These are phyloP conservation scores for Agapanthus africanus DNA, from an alignment of 106 monocot species.

Conservation along the genomic window DNA sequence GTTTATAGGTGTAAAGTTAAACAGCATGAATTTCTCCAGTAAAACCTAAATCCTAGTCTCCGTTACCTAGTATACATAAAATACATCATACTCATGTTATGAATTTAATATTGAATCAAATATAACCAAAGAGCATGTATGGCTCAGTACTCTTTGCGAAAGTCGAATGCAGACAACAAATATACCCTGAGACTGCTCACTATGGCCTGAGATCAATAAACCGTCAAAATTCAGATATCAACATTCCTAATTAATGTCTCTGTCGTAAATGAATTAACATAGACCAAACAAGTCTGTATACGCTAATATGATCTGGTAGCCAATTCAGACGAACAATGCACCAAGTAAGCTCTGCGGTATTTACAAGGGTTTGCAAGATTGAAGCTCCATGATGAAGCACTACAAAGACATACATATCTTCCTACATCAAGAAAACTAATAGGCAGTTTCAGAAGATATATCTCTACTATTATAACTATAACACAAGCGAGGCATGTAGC, in stretches of 20 bases:
- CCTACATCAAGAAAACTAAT: not conserved
- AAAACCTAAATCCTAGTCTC: not conserved
- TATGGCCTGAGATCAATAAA: too few species aligned
- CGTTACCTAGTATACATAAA: not conserved
- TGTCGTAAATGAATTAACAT: not conserved
- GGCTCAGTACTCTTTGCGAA: too few species aligned
- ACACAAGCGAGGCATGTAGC: too few species aligned
- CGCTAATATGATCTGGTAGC: not conserved
- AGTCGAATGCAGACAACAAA: too few species aligned
- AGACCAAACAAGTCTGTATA: not conserved
- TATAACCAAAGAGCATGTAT: not conserved
- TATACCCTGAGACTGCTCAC: too few species aligned
- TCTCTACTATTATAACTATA: too few species aligned
- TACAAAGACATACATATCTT: not conserved
- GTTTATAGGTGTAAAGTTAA: not conserved
- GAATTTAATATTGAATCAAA: not conserved
- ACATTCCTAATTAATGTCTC: not conserved
- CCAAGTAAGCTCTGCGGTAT: not conserved
- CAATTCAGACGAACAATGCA: not conserved
- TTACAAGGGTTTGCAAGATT: not conserved
- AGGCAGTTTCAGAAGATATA: too few species aligned
- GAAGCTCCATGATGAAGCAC: not conserved
- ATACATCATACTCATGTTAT: not conserved
- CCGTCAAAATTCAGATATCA: not conserved
- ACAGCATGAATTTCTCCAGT: not conserved